Conservation (phyloP, 345 rosid species). For the Euclidium syriacum region DNA sequence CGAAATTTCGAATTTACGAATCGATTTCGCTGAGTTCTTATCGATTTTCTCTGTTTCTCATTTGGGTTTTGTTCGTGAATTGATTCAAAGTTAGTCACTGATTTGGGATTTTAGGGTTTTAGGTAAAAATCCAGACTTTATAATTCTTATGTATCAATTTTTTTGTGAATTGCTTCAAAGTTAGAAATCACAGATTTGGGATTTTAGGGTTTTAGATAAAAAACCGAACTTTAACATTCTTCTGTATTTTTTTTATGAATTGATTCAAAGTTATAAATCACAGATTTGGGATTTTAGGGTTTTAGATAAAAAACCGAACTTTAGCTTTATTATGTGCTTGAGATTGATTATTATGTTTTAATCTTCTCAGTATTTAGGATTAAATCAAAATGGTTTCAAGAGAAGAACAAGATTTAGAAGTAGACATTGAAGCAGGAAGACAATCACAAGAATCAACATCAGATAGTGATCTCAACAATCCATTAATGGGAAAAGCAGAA, state of each 20-base stretch:
- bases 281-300: too few relatives aligned
- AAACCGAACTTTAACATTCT: too few relatives aligned
- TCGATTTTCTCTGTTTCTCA: not conserved
- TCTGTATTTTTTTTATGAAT: too few relatives aligned
- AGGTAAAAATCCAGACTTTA: not conserved
- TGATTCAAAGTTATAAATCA: too few relatives aligned
- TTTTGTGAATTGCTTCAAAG: too few relatives aligned
- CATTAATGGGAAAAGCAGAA: conserved; percentile 9
- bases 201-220: too few relatives aligned
- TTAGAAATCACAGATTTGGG: too few relatives aligned
- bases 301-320: too few relatives aligned
- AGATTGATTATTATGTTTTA: too few relatives aligned
- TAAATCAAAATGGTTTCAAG: conserved; percentile 9
- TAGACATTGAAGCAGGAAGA: conserved; percentile 65
- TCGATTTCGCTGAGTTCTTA: not conserved
- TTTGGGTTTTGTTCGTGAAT: not conserved
- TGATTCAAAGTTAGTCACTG: not conserved
- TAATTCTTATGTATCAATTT: not conserved
- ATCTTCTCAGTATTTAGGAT: too few relatives aligned
- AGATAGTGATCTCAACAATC: conserved; percentile 18
- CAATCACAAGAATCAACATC: conserved; percentile 23
- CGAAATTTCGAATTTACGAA: not conserved
- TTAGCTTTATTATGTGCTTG: too few relatives aligned
- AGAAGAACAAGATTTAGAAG: conserved; percentile 39
- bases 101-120: not conserved